Conservation (phyloP, 768 basidiomycete species). For the Psilocybe cubensis region DNA sequence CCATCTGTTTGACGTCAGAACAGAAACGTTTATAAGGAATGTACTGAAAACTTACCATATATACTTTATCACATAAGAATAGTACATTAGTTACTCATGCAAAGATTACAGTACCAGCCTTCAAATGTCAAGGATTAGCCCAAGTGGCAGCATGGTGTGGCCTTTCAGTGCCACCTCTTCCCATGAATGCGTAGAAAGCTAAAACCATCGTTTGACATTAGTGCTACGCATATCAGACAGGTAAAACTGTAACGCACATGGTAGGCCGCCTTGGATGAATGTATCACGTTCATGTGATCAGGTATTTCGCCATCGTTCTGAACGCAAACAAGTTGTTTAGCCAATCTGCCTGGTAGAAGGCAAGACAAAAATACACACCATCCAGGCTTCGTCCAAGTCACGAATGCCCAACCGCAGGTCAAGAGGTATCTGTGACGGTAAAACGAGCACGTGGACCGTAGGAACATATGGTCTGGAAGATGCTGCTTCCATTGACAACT, state of each 20-base stretch:
- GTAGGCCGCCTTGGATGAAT: slow-evolving; percentile 53
- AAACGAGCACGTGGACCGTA: slow-evolving; percentile 70
- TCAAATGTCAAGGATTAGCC: slow-evolving; percentile 36
- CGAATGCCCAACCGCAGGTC: slow-evolving; percentile 73
- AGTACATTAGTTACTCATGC: not conserved
- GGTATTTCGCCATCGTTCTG: slow-evolving; percentile 61
- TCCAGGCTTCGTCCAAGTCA: slow-evolving; percentile 61
- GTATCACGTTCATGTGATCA: slow-evolving; percentile 80
- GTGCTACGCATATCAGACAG: not conserved
- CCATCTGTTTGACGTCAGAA: not conserved
- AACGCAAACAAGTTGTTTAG: slow-evolving; percentile 13
- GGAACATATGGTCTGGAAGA: slow-evolving; percentile 67
- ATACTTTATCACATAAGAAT: not conserved
- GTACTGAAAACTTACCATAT: not conserved
- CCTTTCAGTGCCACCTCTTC: slow-evolving; percentile 48
- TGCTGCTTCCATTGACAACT: slow-evolving; percentile 55
- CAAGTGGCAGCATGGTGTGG: slow-evolving; percentile 59
- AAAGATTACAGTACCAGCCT: not conserved
- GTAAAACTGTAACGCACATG: slow-evolving; percentile 51
- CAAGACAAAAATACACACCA: slow-evolving; percentile 46
- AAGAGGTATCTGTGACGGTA: slow-evolving; percentile 75
- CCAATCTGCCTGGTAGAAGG: slow-evolving; percentile 4
- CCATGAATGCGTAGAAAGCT: slow-evolving; percentile 65
- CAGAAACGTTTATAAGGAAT: not conserved
- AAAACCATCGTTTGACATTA: slow-evolving; percentile 19